Base-by-base conservation (phyloP, 345 rosid species). In the Anacardium occidentale region DNA sequence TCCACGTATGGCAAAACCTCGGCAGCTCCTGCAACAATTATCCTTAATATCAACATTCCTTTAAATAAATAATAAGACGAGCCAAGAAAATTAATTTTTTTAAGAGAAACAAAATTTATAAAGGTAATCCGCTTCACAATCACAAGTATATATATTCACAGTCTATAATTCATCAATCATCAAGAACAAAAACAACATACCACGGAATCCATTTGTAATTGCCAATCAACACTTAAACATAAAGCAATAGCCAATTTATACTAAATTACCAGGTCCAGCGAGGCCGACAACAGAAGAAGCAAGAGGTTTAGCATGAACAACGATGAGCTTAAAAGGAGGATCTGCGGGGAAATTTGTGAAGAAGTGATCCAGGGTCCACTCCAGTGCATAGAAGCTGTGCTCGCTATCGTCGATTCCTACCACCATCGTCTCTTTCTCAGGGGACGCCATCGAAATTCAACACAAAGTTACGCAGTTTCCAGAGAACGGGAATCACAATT, bases 331-430 rank as follows among this genome's bases (percentile, higher is more conserved):
- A 80, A 89, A 95, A 21, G 88, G 96, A 67, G 71, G 71, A 79
- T 79, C 80, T 14, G 90, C 66, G 59, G 81, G 77, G 45, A 66
- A 79, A 4, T 93, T 90, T 66, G 81, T 70, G 82, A 92, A 87
- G 85, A 95, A 92, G 62, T 77, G 94, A 72, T 88, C 91, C 6
- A 95, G 83, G 2, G 93, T 88, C 99, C 98, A 95, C 74, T 88
- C 85, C 71, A 95, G 77, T 0, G 97, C 99, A 88, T 92, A 92
- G 4, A 21, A 45, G 75, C 97, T 91, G 42, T 82, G 92, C 67
- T 86, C 92, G 78, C 94, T 89, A 0, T 89, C 92, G 76, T 91
- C 97, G 45, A 87, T 54, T 5, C 87, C 97, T 1, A 89, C 81
- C 0, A 89, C 66, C 92, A 89, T 86, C 71, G 82, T 82, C 25